phyloP scores from a whole-genome alignment of 306 rosid genomes.

The Prunus kanzakura region DNA sequence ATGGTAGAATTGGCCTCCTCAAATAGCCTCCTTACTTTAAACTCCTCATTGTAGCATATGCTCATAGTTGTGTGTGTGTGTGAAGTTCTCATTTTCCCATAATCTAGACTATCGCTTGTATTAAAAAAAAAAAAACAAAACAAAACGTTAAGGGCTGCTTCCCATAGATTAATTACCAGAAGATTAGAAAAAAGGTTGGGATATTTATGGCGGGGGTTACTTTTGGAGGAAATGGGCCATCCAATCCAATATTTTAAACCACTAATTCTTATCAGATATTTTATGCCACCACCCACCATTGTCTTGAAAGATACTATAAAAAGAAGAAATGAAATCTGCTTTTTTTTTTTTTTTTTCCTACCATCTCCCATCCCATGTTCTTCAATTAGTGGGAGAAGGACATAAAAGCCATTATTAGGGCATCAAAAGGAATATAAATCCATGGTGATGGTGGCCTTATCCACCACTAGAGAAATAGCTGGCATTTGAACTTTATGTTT shows the following conservation, averaged over 20 bases:
- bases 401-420: constrained; percentile 32
- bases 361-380: not conserved
- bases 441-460: constrained; percentile 18
- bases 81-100: no score
- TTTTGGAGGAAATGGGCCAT: constrained; percentile 27
- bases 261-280: constrained; percentile 10
- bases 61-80: no score
- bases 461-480: constrained; percentile 30
- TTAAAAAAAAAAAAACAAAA: not conserved
- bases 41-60: no score
- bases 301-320: not conserved
- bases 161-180: not conserved
- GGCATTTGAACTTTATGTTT: constrained; percentile 34
- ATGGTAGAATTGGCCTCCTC: no score
- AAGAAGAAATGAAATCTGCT: constrained; percentile 3
- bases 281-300: constrained; percentile 7
- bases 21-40: no score
- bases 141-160: not conserved
- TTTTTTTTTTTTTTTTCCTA: not conserved
- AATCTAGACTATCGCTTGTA: no score
- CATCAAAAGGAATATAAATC: constrained; percentile 32
- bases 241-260: not conserved
- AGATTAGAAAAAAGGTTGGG: not conserved
- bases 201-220: not conserved
- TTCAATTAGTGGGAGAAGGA: constrained; percentile 33